Conservation (phyloP, 1,284 basidiomycete genomes). For the Thecaphora frezii region DNA sequence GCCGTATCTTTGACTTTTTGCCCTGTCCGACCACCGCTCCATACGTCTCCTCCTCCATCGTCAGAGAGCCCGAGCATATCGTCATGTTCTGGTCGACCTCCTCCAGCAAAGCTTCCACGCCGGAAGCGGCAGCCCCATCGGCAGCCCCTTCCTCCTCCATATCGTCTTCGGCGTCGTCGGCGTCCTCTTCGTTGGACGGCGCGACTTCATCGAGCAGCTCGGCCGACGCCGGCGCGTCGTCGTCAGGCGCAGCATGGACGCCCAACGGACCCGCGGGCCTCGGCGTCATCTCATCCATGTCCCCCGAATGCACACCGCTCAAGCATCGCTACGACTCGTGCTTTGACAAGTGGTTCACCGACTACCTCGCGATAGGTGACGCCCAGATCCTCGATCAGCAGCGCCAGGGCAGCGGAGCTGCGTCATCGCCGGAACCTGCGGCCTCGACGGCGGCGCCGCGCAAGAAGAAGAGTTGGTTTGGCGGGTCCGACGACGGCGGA, state of each 20-base stretch:
- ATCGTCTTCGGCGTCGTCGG: background rate
- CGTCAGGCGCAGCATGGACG: background rate
- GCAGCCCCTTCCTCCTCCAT: slow-evolving; percentile 2
- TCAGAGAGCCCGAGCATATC: background rate
- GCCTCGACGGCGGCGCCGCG: background rate
- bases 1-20: no score
- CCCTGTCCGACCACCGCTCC: no score
- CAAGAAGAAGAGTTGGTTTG: slow-evolving; percentile 29
- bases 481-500: background rate
- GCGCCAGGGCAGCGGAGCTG: slow-evolving; percentile 60
- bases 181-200: background rate
- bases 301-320: slow-evolving; percentile 79
- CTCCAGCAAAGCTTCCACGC: no score
- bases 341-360: slow-evolving; percentile 95
- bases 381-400: slow-evolving; percentile 48
- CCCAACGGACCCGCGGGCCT: slow-evolving; percentile 26
- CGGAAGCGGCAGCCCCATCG: slow-evolving; percentile 5
- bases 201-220: background rate
- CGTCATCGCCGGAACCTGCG: slow-evolving; percentile 4
- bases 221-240: slow-evolving; percentile 8
- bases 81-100: background rate
- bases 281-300: slow-evolving; percentile 62
- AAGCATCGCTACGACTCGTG: slow-evolving; percentile 88
- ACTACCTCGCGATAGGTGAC: slow-evolving; percentile 68
- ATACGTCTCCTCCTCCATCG: background rate